Base-by-base conservation (phyloP, 192 early-diverging fungal species). In the Dispira simplex region DNA sequence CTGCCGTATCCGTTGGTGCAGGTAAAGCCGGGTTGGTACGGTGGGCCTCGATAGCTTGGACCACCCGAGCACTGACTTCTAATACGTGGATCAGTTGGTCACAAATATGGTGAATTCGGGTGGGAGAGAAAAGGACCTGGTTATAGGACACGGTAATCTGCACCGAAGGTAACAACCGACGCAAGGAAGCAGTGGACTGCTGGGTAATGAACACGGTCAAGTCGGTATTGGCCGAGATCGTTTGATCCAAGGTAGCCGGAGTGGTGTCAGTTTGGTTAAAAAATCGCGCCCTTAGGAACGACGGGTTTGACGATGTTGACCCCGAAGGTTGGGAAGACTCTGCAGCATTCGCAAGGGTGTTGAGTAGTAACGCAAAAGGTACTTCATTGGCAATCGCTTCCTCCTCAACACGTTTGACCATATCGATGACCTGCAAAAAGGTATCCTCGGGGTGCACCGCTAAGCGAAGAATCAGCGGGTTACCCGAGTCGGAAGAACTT, bases 181-280 rank as follows among this genome's bases (percentile, higher is more conserved):
- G 82, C 44, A 99, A 75, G 4, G 97, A 95, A 44, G 84, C 81
- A 28, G 79, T 78, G 9, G 84, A 70, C 55, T 77, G 73, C 3
- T 81, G 79, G 28, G 85, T 75, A 63, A 97, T 85, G 25, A 87
- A 83, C 57, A 98, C 80, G 44, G 94, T 96, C 14, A 94, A 72
- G 69, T 95, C 95, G 3, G 88, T 86, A 12, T 85, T 84, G 44
- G 75, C 66, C n/a, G 85, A 84, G 9, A 83, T 83, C 0, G 84
- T 85, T 58, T 83, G 76, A 45, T 79, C 63, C 55, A 92, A 72
- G n/a, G 90, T 87, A 47, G 81, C 81, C 16, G 82, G 75, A 10
- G 86, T 86, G 0, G 92, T 92, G 68, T 97, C 96, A 20, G 92
- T 91, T 63, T 92, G 84, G 74, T 98, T 91, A 67, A 97, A 96